Conservation (phyloP, 1,284 basidiomycete genomes). For the Vanrija humicola region DNA sequence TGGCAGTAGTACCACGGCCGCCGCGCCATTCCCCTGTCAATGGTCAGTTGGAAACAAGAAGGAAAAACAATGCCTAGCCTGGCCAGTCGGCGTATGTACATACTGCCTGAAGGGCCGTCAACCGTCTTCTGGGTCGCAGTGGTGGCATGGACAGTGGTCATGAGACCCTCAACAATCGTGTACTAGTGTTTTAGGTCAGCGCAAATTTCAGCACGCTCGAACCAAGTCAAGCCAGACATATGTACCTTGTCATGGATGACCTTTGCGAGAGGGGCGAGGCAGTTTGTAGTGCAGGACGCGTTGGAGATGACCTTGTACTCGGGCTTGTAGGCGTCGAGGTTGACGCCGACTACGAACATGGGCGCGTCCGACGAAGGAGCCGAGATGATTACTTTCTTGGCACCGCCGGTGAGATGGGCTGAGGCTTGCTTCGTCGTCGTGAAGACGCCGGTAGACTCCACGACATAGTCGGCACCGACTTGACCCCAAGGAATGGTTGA, state of each 20-base stretch:
- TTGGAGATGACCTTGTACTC: slow-evolving; percentile 94
- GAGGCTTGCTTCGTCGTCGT: slow-evolving; percentile 86
- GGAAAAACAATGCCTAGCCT: too few relatives aligned
- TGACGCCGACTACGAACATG: slow-evolving; percentile 96
- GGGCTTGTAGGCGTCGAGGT: slow-evolving; percentile 89
- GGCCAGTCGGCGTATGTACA: too few relatives aligned
- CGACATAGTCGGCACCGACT: slow-evolving; percentile 84
- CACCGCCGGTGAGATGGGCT: slow-evolving; percentile 95
- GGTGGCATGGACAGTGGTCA: slow-evolving; percentile 97
- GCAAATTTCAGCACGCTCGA: neutral
- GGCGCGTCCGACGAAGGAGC: slow-evolving; percentile 97
- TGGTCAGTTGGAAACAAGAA: slow-evolving; percentile 36
- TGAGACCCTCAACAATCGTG: slow-evolving; percentile 84
- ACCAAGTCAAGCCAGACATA: slow-evolving; percentile 14
- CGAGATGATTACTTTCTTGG: slow-evolving; percentile 99
- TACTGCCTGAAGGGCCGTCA: slow-evolving; percentile 82
- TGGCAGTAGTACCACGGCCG: slow-evolving; percentile 92
- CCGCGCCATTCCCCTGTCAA: slow-evolving; percentile 61
- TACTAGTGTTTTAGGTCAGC: neutral
- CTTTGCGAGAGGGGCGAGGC: slow-evolving; percentile 97
- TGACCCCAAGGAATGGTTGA: slow-evolving; percentile 77
- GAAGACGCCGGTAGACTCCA: slow-evolving; percentile 99
- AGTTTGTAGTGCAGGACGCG: slow-evolving; percentile 99
- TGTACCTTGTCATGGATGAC: slow-evolving; percentile 79
- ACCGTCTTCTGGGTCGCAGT: slow-evolving; percentile 99